phyloP scores from a whole-genome alignment of 306 rosid species.

The Rosa rugosa region DNA sequence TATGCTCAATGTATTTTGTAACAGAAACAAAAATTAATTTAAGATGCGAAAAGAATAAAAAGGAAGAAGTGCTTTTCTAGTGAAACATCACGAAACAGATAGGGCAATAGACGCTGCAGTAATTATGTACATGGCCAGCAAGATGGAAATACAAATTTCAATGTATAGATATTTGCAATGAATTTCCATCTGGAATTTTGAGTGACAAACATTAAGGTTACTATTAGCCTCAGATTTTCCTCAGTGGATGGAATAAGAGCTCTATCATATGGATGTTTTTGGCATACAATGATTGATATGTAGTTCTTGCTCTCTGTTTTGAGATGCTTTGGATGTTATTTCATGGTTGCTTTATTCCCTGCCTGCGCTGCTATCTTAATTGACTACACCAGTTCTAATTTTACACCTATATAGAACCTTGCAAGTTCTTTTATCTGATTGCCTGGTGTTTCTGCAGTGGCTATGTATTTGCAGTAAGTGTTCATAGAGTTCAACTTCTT shows the following conservation, averaged over 20 bases:
- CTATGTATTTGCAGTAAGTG: conserved; percentile 98
- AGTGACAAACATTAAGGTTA: not conserved
- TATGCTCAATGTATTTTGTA: not conserved
- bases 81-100: not conserved
- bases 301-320: not conserved
- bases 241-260: not conserved
- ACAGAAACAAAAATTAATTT: not conserved
- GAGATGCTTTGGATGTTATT: not conserved
- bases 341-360: not conserved
- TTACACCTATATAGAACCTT: not conserved
- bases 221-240: not conserved
- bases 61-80: not conserved
- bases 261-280: not conserved
- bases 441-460: conserved; percentile 63
- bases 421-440: conserved; percentile 18
- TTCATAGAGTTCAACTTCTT: conserved; percentile 97
- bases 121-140: not conserved
- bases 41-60: not conserved
- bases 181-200: not conserved
- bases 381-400: not conserved
- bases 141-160: not conserved
- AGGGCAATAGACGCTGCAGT: not conserved
- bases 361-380: not conserved
- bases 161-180: no score
- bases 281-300: not conserved